Percentiles rank a stretch among this genome's conserved stretches.
Conservation (phyloP, 306 rosid genomes). For the Calophaca sinica region DNA sequence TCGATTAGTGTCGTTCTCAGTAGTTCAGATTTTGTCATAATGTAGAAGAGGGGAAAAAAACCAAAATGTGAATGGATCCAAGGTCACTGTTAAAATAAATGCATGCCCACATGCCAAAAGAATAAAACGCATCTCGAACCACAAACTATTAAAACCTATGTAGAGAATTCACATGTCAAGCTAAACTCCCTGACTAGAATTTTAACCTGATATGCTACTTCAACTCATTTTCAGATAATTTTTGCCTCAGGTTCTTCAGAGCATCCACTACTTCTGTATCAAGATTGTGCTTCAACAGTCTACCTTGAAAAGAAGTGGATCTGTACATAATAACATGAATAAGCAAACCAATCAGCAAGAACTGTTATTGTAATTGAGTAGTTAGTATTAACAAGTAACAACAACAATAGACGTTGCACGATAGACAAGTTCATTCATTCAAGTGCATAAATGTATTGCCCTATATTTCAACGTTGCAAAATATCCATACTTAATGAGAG, state of each 20-base stretch:
- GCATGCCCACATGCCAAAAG: conserved; percentile 6
- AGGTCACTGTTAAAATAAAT: conserved; percentile 19
- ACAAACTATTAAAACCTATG: conserved; percentile 25
- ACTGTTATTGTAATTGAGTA: conserved; percentile 14
- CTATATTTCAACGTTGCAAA: not conserved
- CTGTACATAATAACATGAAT: conserved; percentile 53
- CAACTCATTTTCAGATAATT: conserved; percentile 64
- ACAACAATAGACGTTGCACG: not conserved
- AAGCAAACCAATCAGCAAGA: conserved; percentile 42
- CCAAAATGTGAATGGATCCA: conserved; percentile 19
- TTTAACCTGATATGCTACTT: conserved; percentile 50
- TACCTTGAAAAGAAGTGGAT: conserved; percentile 81
- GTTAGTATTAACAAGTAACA: not conserved
- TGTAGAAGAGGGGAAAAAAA: not conserved
- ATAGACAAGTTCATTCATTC: conserved; percentile 23
- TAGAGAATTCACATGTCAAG: conserved; percentile 20
- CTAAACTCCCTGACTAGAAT: conserved; percentile 15
- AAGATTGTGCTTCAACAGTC: conserved; percentile 85
- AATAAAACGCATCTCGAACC: conserved; percentile 21
- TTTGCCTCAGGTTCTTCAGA: conserved; percentile 72
- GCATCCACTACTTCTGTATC: conserved; percentile 89
- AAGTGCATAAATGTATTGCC: not conserved
- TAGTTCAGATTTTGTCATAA: not conserved
- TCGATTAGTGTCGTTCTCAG: not conserved
- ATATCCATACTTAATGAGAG: not conserved